These are phyloP conservation scores for Phaffomyces antillensis DNA, from an alignment of 805 yeast species.

Conservation along the genomic window DNA sequence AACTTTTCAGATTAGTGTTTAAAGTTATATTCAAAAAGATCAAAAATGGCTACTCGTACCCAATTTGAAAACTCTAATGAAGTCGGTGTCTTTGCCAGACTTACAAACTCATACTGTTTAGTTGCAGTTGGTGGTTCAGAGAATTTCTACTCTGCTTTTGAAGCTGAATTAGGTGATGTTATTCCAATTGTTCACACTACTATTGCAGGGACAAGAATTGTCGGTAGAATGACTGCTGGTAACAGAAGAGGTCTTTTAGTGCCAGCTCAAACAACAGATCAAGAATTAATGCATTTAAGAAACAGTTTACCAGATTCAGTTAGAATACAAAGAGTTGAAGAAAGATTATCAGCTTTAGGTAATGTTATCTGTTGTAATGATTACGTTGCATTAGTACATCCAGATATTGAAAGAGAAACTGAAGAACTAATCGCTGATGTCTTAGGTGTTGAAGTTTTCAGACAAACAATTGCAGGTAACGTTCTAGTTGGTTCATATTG, in stretches of 20 bases:
- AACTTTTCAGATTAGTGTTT: too few species aligned
- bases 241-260: conserved; percentile 96
- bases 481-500: conserved; percentile 97
- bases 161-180: conserved; percentile 94
- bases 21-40: too few species aligned
- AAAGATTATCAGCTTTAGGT: conserved; percentile 93
- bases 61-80: conserved; percentile 83
- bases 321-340: conserved; percentile 96
- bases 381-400: conserved; percentile 97
- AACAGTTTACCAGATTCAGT: conserved; percentile 93
- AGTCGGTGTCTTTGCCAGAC: conserved; percentile 90
- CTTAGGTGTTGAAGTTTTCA: conserved; percentile 96
- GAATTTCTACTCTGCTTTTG: conserved; percentile 86
- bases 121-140: conserved; percentile 97
- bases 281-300: conserved; percentile 95
- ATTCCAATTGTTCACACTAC: conserved; percentile 96
- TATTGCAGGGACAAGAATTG: conserved; percentile 95
- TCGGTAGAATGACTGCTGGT: conserved; percentile 98
- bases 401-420: conserved; percentile 98
- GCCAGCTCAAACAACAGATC: conserved; percentile 97
- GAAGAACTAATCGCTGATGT: conserved; percentile 98
- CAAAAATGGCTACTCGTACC: conserved; percentile 59
- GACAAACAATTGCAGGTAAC: conserved; percentile 98
- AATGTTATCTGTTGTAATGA: conserved; percentile 98
- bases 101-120: conserved; percentile 92